Evolutionary conservation across 2,329 filamentous ascomycete species (phyloP), one percentile per base, ranked within the genome.

Genomic region (Grosmannia clavigera): DNA sequence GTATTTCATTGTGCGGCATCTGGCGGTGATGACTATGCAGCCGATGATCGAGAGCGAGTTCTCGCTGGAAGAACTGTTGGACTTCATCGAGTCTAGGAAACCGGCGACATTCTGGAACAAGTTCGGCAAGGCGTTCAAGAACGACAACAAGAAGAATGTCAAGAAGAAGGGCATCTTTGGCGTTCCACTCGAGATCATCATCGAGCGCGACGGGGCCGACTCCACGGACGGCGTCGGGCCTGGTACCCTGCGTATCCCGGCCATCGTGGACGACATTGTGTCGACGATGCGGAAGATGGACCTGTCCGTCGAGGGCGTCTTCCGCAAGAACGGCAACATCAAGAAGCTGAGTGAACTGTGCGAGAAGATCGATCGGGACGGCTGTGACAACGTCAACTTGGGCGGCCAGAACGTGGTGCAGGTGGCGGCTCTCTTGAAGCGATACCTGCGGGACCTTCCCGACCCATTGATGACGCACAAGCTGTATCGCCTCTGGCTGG

Each of bases 291-390:
- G 92, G 67, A 94, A 92, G 73, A 97, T 99, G 90, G 94, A 99
- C 72, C 91, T 99, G 76, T 97, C 92, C 1, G 90, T 99, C 1
- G 94, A 99, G 73, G 94, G 94, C 67, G 92, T 99, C 27, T 99
- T 99, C 82, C 86, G 94, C 67, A 99, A 99, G 80, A 99, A 97
- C 68, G 94, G 94, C 67, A 99, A 97, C 72, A 96, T 99, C 75
- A 92, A 94, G 72, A 89, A 92, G 66, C 79, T 96, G 53, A 90
- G 88, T 66, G 92, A 96, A 63, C 78, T 95, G 7, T 86, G 90
- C 48, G 90, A 95, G 60, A 79, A 86, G 66, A 91, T 99, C 64
- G 94, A 99, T 71, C 83, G 83, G 53, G 87, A 90, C 59, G 92
- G 90, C 51, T 89, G 88, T 62, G 90, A 95, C 65, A 83, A 86